phyloP scores from a whole-genome alignment of 768 basidiomycete genomes.

The Pisolithus albus region DNA sequence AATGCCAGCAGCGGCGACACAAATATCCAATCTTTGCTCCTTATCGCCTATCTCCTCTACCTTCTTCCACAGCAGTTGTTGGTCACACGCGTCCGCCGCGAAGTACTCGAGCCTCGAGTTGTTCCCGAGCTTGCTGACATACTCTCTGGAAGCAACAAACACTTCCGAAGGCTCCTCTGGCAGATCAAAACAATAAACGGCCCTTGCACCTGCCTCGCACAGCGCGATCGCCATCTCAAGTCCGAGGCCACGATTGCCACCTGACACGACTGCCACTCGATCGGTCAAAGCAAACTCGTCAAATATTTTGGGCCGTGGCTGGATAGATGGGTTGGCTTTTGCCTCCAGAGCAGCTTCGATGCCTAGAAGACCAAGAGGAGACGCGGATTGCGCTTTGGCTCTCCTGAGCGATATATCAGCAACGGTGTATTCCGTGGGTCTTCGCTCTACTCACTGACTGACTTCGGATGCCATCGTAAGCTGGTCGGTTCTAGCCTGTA shows the following conservation, averaged over 20 bases:
- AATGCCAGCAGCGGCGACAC: conserved; percentile 74
- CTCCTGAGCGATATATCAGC: neutral
- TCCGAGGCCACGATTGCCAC: conserved; percentile 64
- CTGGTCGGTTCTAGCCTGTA: neutral
- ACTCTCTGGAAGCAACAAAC: conserved; percentile 48
- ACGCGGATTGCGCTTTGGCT: conserved; percentile 36
- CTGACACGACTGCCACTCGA: conserved; percentile 56
- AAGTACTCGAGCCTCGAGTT: conserved; percentile 52
- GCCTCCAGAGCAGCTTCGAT: conserved; percentile 51
- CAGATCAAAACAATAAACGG: conserved; percentile 64
- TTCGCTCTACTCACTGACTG: neutral
- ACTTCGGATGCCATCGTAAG: neutral
- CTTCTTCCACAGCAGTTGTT: conserved; percentile 49
- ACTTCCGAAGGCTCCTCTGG: conserved; percentile 49
- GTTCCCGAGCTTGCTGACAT: conserved; percentile 40
- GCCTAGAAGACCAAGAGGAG: conserved; percentile 55
- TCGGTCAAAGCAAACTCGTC: conserved; percentile 53
- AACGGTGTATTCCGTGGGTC: neutral
- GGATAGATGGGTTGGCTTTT: conserved; percentile 28
- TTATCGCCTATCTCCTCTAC: conserved; percentile 55
- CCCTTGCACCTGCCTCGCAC: conserved; percentile 64
- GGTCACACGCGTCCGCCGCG: conserved; percentile 57
- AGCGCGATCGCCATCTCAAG: conserved; percentile 79
- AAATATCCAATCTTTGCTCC: conserved; percentile 69
- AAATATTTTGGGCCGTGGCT: conserved; percentile 44